phyloP scores from a whole-genome alignment of 768 basidiomycete species.

The Botryobasidium botryosum region DNA sequence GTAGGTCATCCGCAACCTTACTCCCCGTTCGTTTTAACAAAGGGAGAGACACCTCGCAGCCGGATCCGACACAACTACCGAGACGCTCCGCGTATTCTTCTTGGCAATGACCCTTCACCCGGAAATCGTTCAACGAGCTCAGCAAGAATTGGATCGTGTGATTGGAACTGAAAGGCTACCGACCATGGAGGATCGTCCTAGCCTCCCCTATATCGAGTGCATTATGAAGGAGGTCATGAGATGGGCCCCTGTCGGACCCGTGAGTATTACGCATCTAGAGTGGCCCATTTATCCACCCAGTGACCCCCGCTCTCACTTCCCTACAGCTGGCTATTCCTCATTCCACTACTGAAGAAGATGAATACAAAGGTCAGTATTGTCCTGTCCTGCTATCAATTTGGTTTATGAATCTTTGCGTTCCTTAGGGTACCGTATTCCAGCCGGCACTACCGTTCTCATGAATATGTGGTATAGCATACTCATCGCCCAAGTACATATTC shows the following conservation, averaged over 20 bases:
- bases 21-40: not conserved
- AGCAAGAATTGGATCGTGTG: constrained; percentile 1
- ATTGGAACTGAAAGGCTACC: constrained; percentile 1
- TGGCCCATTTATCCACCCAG: too few relatives aligned
- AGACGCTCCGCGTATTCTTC: not conserved
- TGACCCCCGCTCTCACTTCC: too few relatives aligned
- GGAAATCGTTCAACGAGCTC: not conserved
- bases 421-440: too few relatives aligned
- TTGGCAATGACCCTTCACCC: not conserved
- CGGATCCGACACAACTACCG: not conserved
- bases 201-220: not conserved
- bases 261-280: too few relatives aligned
- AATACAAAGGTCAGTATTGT: not conserved
- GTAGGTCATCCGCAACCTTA: not conserved
- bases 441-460: too few relatives aligned
- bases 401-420: too few relatives aligned
- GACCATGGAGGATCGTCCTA: not conserved
- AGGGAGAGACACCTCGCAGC: not conserved
- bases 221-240: not conserved
- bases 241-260: not conserved
- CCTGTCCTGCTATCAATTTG: too few relatives aligned
- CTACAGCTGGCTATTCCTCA: not conserved
- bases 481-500: too few relatives aligned
- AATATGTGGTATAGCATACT: too few relatives aligned
- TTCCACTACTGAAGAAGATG: not conserved